Evolutionary conservation across 345 rosid species (phyloP).

Genomic region (Anacardium occidentale): DNA sequence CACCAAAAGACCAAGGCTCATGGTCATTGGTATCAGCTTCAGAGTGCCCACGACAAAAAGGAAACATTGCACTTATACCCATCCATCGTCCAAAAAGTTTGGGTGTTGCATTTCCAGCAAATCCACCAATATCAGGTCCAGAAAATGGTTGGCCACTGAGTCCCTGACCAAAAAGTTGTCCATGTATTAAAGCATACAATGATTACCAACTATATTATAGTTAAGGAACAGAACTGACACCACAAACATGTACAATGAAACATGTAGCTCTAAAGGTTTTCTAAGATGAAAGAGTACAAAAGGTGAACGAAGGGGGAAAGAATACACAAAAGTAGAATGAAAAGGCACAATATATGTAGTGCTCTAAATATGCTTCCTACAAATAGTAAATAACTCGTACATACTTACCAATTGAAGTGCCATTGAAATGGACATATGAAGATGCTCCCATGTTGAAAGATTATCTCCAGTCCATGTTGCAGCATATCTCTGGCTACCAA

Average conservation of each 20-base stretch:
- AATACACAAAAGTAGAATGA: neutral
- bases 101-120: constrained; percentile 83
- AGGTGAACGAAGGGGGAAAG: neutral
- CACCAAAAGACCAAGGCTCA: constrained; percentile 97
- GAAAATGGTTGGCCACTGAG: constrained; percentile 93
- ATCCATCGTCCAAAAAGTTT: constrained; percentile 90
- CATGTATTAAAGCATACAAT: neutral
- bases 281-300: neutral
- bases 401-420: constrained; percentile 88
- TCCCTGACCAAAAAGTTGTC: constrained; percentile 48
- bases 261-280: neutral
- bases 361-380: neutral
- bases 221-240: neutral
- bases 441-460: constrained; percentile 89
- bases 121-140: constrained; percentile 98
- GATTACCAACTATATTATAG: neutral
- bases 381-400: constrained; percentile 17
- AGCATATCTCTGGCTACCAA: constrained; percentile 85
- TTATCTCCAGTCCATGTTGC: constrained; percentile 98
- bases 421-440: constrained; percentile 88
- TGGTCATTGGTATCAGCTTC: constrained; percentile 66
- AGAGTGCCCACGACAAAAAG: constrained; percentile 89
- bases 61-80: constrained; percentile 93
- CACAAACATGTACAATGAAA: neutral
- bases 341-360: constrained; percentile 2